Conservation (phyloP, 2,329 filamentous ascomycete species). For the Hypocreales sp. region DNA sequence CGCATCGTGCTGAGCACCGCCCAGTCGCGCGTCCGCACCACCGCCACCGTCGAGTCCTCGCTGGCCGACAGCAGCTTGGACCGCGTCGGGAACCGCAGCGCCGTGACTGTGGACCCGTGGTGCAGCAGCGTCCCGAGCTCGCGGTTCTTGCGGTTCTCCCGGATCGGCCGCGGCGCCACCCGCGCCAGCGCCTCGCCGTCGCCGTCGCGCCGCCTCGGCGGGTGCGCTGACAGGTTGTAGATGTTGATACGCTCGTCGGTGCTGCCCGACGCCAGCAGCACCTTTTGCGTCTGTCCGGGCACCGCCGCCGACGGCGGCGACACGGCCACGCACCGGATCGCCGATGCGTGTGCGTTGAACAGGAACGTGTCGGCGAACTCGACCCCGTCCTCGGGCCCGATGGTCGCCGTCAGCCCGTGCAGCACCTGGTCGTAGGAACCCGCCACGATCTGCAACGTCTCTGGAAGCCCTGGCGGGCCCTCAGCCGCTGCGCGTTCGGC, state of each 20-base stretch:
- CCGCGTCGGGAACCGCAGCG: constrained; percentile 67
- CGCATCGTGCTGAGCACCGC: constrained; percentile 76
- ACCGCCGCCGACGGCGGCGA: constrained; percentile 55
- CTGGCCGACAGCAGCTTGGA: constrained; percentile 77
- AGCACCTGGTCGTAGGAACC: constrained; percentile 90
- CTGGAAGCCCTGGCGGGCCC: constrained; percentile 11
- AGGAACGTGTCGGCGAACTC: constrained; percentile 86
- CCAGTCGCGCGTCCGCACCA: constrained; percentile 82
- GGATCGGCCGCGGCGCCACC: constrained; percentile 55
- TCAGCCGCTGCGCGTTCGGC: constrained; percentile 3
- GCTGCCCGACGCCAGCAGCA: constrained; percentile 79
- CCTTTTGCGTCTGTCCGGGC: constrained; percentile 55
- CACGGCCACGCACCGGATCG: constrained; percentile 77
- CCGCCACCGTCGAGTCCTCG: constrained; percentile 83
- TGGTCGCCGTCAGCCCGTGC: constrained; percentile 72
- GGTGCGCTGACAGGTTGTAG: constrained; percentile 68
- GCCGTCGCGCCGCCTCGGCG: constrained; percentile 34
- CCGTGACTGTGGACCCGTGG: constrained; percentile 69
- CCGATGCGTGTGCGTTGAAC: constrained; percentile 83
- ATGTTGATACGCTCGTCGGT: constrained; percentile 93
- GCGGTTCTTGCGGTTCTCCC: constrained; percentile 75
- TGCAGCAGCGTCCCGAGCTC: constrained; percentile 79
- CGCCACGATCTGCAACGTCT: constrained; percentile 75
- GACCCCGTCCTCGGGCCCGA: constrained; percentile 29
- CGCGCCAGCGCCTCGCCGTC: constrained; percentile 43